These are phyloP conservation scores for Entophlyctis helioformis DNA, from an alignment of 192 early-diverging fungal genomes.

Conservation along the genomic window DNA sequence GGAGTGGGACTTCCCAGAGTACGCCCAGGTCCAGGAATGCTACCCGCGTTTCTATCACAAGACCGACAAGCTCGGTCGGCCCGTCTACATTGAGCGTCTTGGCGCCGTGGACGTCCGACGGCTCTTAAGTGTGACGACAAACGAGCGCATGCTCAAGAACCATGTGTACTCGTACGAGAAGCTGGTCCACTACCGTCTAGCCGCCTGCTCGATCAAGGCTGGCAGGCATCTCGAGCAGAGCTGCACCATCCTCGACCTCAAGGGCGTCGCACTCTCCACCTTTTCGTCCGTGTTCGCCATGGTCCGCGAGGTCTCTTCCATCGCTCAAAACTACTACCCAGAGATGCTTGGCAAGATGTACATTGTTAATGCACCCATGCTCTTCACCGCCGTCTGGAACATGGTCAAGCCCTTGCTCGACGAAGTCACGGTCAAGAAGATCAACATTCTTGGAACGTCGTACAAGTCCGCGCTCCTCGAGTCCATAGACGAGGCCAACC, in stretches of 20 bases:
- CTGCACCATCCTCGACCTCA: slow-evolving; percentile 84
- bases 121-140: slow-evolving; percentile 49
- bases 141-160: slow-evolving; percentile 60
- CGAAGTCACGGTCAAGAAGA: slow-evolving; percentile 40
- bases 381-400: slow-evolving; percentile 54
- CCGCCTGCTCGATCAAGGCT: slow-evolving; percentile 58
- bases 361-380: slow-evolving; percentile 84
- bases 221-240: slow-evolving; percentile 66
- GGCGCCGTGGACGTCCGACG: slow-evolving; percentile 55
- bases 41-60: slow-evolving; percentile 82
- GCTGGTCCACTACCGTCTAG: slow-evolving; percentile 55
- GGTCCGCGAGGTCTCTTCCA: slow-evolving; percentile 61
- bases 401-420: slow-evolving; percentile 37
- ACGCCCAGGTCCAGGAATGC: slow-evolving; percentile 43
- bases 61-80: slow-evolving; percentile 77
- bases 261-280: slow-evolving; percentile 64
- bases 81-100: slow-evolving; percentile 84
- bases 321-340: slow-evolving; percentile 90
- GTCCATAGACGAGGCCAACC: slow-evolving; percentile 22
- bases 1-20: slow-evolving; percentile 53
- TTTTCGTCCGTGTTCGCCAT: slow-evolving; percentile 58
- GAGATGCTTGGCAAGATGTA: slow-evolving; percentile 86
- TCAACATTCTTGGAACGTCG: slow-evolving; percentile 25
- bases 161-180: slow-evolving; percentile 65
- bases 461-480: slow-evolving; percentile 32